Conservation (phyloP, 192 early-diverging fungal genomes). For the Lunasporangiospora selenospora region DNA sequence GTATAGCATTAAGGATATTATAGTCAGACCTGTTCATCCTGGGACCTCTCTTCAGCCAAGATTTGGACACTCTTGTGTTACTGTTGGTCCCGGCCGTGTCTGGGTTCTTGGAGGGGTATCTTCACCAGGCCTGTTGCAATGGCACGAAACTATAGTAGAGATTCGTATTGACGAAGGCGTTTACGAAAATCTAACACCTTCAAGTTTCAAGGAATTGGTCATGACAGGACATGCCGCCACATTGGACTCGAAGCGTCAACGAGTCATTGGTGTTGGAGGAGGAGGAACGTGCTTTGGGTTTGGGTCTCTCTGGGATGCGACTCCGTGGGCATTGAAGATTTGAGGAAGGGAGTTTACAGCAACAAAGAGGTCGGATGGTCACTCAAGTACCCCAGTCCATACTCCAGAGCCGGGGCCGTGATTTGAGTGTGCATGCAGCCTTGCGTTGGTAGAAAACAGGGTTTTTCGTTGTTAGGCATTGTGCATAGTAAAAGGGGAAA, state of each 20-base stretch:
- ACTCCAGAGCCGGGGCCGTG: too few species aligned
- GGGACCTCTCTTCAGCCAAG: constrained; percentile 28
- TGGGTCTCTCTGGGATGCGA: constrained; percentile 40
- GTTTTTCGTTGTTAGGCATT: too few species aligned
- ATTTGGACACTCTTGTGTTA: constrained; percentile 32
- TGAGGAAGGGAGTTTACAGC: too few species aligned
- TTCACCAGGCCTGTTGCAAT: constrained; percentile 22
- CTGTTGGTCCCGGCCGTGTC: constrained; percentile 13
- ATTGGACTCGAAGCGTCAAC: constrained; percentile 11
- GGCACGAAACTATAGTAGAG: constrained; percentile 42
- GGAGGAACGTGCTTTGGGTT: constrained; percentile 48
- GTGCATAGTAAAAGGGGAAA: too few species aligned
- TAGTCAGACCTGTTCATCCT: neutral
- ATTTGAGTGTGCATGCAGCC: too few species aligned
- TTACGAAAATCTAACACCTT: constrained; percentile 14
- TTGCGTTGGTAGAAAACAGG: too few species aligned
- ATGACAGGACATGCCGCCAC: constrained; percentile 42
- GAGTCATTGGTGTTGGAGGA: constrained; percentile 35
- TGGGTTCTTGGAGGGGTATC: constrained; percentile 43
- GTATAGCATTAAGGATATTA: too few species aligned
- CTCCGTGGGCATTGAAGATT: constrained; percentile 22
- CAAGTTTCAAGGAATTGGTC: constrained; percentile 31
- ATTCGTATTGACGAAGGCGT: constrained; percentile 9
- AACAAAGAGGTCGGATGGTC: too few species aligned
- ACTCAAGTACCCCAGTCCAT: too few species aligned